Evolutionary conservation across 371 early-diverging fungal genomes (phyloP).

Genomic region (Actinomortierella wolfii): DNA sequence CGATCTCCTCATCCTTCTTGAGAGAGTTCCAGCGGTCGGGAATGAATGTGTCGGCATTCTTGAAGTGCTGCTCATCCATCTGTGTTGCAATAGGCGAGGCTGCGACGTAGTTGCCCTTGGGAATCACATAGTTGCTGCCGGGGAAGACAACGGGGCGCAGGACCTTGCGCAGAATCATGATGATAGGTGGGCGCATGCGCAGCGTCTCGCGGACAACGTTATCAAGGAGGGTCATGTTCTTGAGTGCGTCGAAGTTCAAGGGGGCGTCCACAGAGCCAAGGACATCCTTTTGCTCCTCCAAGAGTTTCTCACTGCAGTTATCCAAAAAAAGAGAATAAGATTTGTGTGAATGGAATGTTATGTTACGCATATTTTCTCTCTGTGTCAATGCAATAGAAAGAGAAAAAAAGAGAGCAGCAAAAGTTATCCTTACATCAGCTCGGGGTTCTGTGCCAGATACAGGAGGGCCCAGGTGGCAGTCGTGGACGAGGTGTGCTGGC

Average conservation of each 20-base stretch:
- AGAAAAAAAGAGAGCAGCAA: no score
- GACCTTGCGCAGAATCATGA: slow-evolving; percentile 93
- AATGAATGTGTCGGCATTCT: slow-evolving; percentile 77
- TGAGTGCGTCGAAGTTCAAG: slow-evolving; percentile 78
- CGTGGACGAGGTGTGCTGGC: slow-evolving; percentile 95
- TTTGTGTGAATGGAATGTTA: no score
- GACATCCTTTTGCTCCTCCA: slow-evolving; percentile 66
- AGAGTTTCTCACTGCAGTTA: slow-evolving; percentile 49
- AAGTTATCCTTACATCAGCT: slow-evolving; percentile 47
- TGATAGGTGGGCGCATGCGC: slow-evolving; percentile 93
- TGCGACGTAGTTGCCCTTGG: slow-evolving; percentile 87
- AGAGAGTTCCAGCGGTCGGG: slow-evolving; percentile 78
- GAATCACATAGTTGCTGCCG: slow-evolving; percentile 81
- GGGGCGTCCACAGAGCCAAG: slow-evolving; percentile 63
- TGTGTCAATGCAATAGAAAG: no score
- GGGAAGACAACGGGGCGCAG: slow-evolving; percentile 67
- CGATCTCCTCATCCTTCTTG: slow-evolving; percentile 27
- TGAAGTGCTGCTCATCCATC: slow-evolving; percentile 77
- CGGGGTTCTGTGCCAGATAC: slow-evolving; percentile 83
- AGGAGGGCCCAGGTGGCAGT: slow-evolving; percentile 92
- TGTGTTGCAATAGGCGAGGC: slow-evolving; percentile 87
- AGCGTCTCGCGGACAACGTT: slow-evolving; percentile 87
- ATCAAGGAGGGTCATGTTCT: slow-evolving; percentile 79
- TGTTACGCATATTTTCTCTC: no score
- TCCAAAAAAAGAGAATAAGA: no score